A percentile compares a stretch with the other conserved stretches of the same genome.
Conservation (phyloP, 129 eudicot genomes). For the Kitagawia praeruptora region DNA sequence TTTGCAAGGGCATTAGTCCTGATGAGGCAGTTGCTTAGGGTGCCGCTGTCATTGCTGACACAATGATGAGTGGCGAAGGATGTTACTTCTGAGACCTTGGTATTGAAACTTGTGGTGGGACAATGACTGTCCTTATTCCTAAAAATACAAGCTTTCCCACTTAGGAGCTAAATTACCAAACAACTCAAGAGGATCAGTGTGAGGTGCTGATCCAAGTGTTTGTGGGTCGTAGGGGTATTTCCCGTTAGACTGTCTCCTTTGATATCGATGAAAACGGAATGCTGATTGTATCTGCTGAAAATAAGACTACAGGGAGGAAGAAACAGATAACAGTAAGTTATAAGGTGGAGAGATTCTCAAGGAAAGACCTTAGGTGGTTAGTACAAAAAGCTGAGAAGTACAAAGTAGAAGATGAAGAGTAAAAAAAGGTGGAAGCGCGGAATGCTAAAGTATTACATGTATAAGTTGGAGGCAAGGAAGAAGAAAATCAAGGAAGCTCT, state of each 20-base stretch:
- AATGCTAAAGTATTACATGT: constrained; percentile 38
- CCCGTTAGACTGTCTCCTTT: constrained; percentile 35
- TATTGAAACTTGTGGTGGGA: no score
- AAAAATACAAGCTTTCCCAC: no score
- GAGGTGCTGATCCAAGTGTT: no score
- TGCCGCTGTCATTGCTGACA: constrained; percentile 37
- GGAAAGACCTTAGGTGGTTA: constrained; percentile 41
- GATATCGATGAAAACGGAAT: constrained; percentile 41
- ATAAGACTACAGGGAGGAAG: constrained; percentile 43
- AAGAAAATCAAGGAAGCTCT: constrained; percentile 44
- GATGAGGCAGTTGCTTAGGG: constrained; percentile 46
- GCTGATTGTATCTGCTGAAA: constrained; percentile 49
- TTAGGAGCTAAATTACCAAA: no score
- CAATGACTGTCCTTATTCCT: no score
- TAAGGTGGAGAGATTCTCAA: constrained; percentile 30
- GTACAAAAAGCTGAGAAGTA: constrained; percentile 37
- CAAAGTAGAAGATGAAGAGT: constrained; percentile 32
- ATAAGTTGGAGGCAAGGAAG: constrained; percentile 39
- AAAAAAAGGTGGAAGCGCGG: constrained; percentile 31
- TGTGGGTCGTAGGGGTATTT: constrained; percentile 33
- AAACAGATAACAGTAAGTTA: constrained; percentile 46
- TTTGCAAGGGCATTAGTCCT: constrained; percentile 37
- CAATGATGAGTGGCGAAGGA: constrained; percentile 37
- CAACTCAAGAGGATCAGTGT: no score
- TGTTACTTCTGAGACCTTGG: no score